Percentiles rank a stretch among this genome's conserved stretches.
These are phyloP conservation scores for Umbelopsis isabellina DNA, from an alignment of 192 early-diverging fungal genomes.

Conservation along the genomic window DNA sequence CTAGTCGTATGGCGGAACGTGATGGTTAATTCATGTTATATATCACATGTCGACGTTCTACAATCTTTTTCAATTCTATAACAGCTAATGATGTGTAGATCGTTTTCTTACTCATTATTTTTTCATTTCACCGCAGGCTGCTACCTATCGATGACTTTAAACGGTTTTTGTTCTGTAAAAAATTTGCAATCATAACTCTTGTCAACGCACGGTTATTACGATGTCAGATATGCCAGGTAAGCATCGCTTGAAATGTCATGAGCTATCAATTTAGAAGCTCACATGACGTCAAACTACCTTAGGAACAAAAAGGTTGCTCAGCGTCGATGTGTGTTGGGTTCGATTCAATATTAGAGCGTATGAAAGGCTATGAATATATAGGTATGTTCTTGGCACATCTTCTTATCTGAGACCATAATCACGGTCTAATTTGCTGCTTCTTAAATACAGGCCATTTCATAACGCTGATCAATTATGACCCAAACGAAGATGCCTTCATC, in stretches of 20 bases:
- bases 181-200: conserved; percentile 78
- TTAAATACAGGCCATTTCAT: conserved; percentile 79
- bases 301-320: conserved; percentile 33
- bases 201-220: conserved; percentile 69
- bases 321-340: conserved; percentile 34
- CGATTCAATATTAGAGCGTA: conserved; percentile 34
- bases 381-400: conserved; percentile 25
- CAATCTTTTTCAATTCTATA: no score
- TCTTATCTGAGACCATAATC: conserved; percentile 3
- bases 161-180: conserved; percentile 75
- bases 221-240: conserved; percentile 68
- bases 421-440: conserved; percentile 10
- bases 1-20: background rate
- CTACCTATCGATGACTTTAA: conserved; percentile 84
- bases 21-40: no score
- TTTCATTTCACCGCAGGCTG: conserved; percentile 30
- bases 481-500: conserved; percentile 74
- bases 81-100: no score
- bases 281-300: background rate
- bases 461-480: conserved; percentile 84
- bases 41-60: no score
- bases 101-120: background rate
- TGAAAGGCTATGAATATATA: conserved; percentile 47
- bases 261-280: background rate
- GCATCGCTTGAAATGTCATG: background rate